A percentile compares a stretch with the other conserved stretches of the same genome.
Evolutionary conservation across 306 rosid genomes (phyloP).

Genomic region (Pachyrhizus erosus): DNA sequence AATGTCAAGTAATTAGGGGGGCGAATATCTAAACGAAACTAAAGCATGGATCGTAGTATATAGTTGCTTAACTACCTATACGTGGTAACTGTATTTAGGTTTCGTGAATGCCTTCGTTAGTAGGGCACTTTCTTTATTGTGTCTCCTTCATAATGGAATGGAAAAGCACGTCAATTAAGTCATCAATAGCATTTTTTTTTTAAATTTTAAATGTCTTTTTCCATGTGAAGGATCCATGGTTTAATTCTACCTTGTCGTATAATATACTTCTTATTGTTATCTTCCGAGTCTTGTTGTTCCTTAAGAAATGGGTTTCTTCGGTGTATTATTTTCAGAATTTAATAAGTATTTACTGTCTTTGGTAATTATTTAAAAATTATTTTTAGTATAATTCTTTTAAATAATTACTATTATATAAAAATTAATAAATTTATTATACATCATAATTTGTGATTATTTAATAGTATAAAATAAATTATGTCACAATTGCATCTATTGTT

Average conservation of each 20-base stretch:
- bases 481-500: too few species aligned
- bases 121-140: not conserved
- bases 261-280: not conserved
- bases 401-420: too few species aligned
- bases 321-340: too few species aligned
- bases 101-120: not conserved
- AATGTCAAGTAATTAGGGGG: too few species aligned
- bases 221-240: slow-evolving; percentile 3
- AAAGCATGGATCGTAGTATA: not conserved
- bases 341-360: too few species aligned
- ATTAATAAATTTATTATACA: too few species aligned
- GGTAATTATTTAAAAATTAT: too few species aligned
- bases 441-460: too few species aligned
- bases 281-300: not conserved
- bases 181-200: not conserved
- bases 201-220: not conserved
- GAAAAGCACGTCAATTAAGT: not conserved
- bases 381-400: too few species aligned
- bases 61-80: not conserved
- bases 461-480: too few species aligned
- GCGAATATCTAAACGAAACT: not conserved
- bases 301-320: not conserved
- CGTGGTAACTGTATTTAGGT: slow-evolving; percentile 45
- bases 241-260: not conserved
- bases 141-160: slow-evolving; percentile 7